Evolutionary conservation across 2,329 filamentous ascomycete genomes (phyloP).

Genomic region (Tolypocladium guangdongense): DNA sequence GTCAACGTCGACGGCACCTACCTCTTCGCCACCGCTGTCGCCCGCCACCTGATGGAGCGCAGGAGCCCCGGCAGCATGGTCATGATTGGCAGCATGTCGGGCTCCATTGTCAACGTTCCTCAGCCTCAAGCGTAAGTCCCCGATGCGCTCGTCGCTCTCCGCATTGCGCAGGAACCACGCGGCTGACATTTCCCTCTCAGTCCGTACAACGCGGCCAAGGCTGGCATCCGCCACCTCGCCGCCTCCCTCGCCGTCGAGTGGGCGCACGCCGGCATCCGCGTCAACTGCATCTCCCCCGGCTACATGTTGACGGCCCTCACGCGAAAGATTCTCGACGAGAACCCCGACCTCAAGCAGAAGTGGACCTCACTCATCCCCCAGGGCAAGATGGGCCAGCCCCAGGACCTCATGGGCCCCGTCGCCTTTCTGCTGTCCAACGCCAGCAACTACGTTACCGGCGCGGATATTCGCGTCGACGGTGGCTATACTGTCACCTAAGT

Average conservation of each 20-base stretch:
- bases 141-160: neutral
- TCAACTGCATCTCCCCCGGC: slow-evolving; percentile 90
- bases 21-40: slow-evolving; percentile 73
- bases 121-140: slow-evolving; percentile 66
- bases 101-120: slow-evolving; percentile 85
- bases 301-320: slow-evolving; percentile 97
- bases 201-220: slow-evolving; percentile 89
- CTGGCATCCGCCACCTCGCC: slow-evolving; percentile 80
- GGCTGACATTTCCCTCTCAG: slow-evolving; percentile 17
- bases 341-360: slow-evolving; percentile 77
- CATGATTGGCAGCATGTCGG: slow-evolving; percentile 93
- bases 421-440: slow-evolving; percentile 78
- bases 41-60: slow-evolving; percentile 78
- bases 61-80: slow-evolving; percentile 76
- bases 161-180: neutral
- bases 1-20: slow-evolving; percentile 93
- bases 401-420: slow-evolving; percentile 89
- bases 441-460: slow-evolving; percentile 58
- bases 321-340: slow-evolving; percentile 87
- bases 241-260: slow-evolving; percentile 87
- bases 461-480: slow-evolving; percentile 73
- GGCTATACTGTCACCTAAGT: slow-evolving; percentile 72
- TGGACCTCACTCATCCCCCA: slow-evolving; percentile 90
- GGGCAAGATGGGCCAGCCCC: slow-evolving; percentile 85
- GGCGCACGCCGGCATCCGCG: slow-evolving; percentile 76